Base-by-base conservation (phyloP, 2,329 filamentous ascomycete species). In the Curvularia verruculosa region DNA sequence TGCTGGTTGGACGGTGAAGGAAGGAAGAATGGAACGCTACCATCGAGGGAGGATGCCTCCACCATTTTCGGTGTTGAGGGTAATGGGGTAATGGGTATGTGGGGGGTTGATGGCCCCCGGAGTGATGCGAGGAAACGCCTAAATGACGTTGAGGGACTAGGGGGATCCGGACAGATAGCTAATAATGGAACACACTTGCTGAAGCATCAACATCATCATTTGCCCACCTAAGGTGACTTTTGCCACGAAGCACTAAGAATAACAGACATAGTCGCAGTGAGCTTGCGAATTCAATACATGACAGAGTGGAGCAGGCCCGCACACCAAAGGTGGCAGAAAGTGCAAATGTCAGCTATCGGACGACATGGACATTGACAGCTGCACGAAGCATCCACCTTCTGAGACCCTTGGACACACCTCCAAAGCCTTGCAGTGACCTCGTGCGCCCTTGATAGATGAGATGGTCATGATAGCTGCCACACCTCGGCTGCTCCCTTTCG, bases 341-440 rank as follows among this genome's bases (percentile, higher is more conserved):
- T 23, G 49, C 34, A 41, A 43, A 31, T 23, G 48, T 18, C 29
- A 37, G 23, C 51, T 12, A 21, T 45, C 10, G 23, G 21, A n/a
- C 7, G 26, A 21, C 19, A 40, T 24, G 28, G 5, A 8, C 31
- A n/a, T 34, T 2, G 31, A 34, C 31, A 34, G 21, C 49, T 37
- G 52, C 52, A 29, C 40, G 24, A 40, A 41, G 37, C 39, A 43
- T 40, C 28, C 28, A 48, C 19, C 24, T 55, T 36, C 37, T 64
- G 60, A 64, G 59, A 64, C 64, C 61, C 49, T 60, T 49, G 39
- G 26, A 26, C 56, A 49, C 58, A n/a, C 62, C 59, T 60, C 46
- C 34, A 54, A 52, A 43, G 26, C 5, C 13, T 29, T 29, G 28
- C 10, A 31, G 24, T 18, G 31, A 41, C 23, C 54, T 47, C 44